Evolutionary conservation across 1,139 yeast genomes (phyloP), one percentile per base, ranked within the genome.

Genomic region (Pichia sp.): DNA sequence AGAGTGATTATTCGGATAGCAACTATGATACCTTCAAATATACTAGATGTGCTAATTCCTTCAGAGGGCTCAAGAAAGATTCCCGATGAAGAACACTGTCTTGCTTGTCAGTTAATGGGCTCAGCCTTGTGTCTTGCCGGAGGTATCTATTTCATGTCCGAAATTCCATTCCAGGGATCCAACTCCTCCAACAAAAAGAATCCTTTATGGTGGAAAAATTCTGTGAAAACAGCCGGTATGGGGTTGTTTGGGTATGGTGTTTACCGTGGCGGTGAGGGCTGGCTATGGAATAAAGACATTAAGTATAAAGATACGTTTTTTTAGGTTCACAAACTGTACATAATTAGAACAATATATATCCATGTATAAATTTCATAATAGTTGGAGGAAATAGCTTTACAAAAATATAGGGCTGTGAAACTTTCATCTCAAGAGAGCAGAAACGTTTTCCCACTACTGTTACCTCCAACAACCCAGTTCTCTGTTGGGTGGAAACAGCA

Each of bases 391-490:
- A 19, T 19, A 19, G 23, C 23, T 19, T 19, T 19, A 19, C 23
- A 19, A 19, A 19, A 19, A 19, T 19, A 19, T 19, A 19, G 2
- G 23, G 3, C 23, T 19, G 23, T 19, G 23, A 19, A 19, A 19
- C 23, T 19, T 19, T 19, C 23, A 19, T 8, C 11, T 41, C 16
- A 42, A 30, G 32, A 50, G 11, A 40, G 85, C 54, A 90, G 68
- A 67, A 87, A 89, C 0, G 85, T 82, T 67, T 90, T 90, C n/a
- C 98, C 98, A 65, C 95, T 87, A 30, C 97, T 95, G 60, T 92
- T 87, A 8, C 96, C 98, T 2, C 98, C 99, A 1, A 82, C 90
- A 3, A 87, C 74, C 97, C 97, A 90, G 68, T 92, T 90, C 63
- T 85, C 79, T 1, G 87, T 79, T 2, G 93, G 96, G 68, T 93